Percentiles rank a stretch among this genome's conserved stretches.
Conservation (phyloP, 1,284 basidiomycete genomes). For the Ganoderma lingzhi region DNA sequence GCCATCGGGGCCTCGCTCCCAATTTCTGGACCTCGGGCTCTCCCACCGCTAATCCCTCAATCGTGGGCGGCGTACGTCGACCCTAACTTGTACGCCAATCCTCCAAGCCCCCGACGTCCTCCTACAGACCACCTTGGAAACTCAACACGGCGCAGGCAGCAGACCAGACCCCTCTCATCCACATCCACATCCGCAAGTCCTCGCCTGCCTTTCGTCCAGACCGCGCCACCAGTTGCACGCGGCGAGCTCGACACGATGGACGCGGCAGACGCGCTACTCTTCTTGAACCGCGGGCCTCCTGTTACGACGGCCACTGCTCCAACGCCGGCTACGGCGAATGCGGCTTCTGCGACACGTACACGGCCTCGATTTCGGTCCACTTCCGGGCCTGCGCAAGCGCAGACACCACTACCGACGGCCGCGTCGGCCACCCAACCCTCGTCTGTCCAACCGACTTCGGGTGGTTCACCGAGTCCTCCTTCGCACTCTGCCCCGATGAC, state of each 20-base stretch:
- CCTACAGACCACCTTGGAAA: not conserved
- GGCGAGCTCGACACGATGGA: not conserved
- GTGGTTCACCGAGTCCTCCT: not conserved
- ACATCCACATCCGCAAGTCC: not conserved
- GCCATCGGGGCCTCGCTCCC: not conserved
- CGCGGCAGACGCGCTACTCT: not conserved
- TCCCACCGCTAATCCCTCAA: not conserved
- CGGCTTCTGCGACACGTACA: not conserved
- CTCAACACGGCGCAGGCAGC: not conserved
- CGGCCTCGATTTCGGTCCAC: not conserved
- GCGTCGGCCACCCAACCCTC: not conserved
- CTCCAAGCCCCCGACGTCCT: not conserved
- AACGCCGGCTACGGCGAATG: not conserved
- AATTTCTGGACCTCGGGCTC: not conserved
- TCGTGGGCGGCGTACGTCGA: not conserved
- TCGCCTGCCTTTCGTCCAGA: not conserved
- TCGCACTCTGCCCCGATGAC: not conserved
- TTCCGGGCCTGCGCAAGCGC: not conserved
- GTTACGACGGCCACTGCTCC: not conserved
- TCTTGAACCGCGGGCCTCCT: not conserved
- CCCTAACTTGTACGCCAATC: not conserved
- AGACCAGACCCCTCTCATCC: not conserved
- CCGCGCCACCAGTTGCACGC: not conserved
- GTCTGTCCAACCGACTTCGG: not conserved
- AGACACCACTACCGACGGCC: not conserved